phyloP scores from a whole-genome alignment of 306 rosid genomes.

The Oemleria cerasiformis region DNA sequence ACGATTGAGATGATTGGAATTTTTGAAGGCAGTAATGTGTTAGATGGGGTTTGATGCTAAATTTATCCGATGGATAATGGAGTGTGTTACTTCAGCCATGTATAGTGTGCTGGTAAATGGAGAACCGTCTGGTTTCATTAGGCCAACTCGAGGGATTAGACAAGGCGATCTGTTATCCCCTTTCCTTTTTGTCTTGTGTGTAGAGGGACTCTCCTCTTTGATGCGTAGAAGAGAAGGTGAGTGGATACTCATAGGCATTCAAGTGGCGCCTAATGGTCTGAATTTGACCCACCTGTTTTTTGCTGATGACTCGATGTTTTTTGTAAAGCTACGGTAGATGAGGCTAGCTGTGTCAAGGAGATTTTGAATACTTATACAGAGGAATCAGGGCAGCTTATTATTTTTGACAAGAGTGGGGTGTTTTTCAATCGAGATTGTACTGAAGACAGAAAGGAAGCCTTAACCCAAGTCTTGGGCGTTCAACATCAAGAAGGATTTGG shows the following conservation, averaged over 20 bases:
- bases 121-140: no score
- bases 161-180: not conserved
- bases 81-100: not conserved
- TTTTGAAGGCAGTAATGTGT: not conserved
- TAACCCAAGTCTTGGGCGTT: no score
- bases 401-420: fast-evolving
- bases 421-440: no score
- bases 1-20: not conserved
- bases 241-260: not conserved
- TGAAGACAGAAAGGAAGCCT: no score
- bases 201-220: fast-evolving
- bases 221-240: fast-evolving
- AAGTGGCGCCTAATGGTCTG: fast-evolving
- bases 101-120: not conserved
- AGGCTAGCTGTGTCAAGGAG: fast-evolving
- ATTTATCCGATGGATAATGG: not conserved
- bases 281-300: not conserved
- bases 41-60: not conserved
- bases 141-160: fast-evolving
- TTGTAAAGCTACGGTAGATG: fast-evolving
- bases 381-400: no score
- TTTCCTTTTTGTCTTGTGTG: not conserved
- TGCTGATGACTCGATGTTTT: not conserved
- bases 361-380: not conserved
- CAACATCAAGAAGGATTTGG: no score